phyloP scores from a whole-genome alignment of 371 early-diverging fungal species.

The Rhizopus arrhizus region DNA sequence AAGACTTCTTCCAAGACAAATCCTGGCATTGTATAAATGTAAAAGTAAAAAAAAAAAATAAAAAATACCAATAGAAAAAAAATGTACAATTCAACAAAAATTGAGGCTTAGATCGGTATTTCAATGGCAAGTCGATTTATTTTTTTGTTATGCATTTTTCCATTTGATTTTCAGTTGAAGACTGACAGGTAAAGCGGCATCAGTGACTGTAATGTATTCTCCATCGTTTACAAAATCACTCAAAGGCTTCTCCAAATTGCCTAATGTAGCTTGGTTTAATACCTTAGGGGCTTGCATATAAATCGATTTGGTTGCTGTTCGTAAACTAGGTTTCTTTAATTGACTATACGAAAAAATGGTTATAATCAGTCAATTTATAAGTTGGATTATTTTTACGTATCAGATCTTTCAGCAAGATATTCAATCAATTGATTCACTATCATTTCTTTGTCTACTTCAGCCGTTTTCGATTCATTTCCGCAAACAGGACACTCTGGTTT shows the following conservation, averaged over 20 bases:
- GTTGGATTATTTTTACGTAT: conserved; percentile 48
- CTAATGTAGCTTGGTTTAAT: conserved; percentile 70
- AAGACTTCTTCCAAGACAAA: conserved; percentile 64
- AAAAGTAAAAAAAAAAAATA: conserved; percentile 4
- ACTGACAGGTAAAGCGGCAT: conserved; percentile 69
- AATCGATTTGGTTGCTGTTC: conserved; percentile 59
- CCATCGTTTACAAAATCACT: conserved; percentile 68
- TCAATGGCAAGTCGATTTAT: neutral
- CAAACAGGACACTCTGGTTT: conserved; percentile 93
- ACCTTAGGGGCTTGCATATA: conserved; percentile 82
- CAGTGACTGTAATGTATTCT: conserved; percentile 74
- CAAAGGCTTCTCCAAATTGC: conserved; percentile 68
- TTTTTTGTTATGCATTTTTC: conserved; percentile 19
- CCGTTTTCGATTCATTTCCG: conserved; percentile 55
- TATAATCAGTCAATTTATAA: neutral
- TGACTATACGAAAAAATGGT: conserved; percentile 50
- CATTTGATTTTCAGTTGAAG: conserved; percentile 47
- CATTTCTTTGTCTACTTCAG: conserved; percentile 49
- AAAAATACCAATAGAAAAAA: conserved; percentile 1
- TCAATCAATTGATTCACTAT: conserved; percentile 75
- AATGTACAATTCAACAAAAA: conserved; percentile 2
- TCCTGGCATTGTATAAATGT: conserved; percentile 45
- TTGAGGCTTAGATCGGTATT: conserved; percentile 12
- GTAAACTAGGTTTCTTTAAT: conserved; percentile 78
- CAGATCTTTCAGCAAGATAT: conserved; percentile 70